Conservation (phyloP, 495 filamentous ascomycete genomes). For the Penicillium steckii region DNA sequence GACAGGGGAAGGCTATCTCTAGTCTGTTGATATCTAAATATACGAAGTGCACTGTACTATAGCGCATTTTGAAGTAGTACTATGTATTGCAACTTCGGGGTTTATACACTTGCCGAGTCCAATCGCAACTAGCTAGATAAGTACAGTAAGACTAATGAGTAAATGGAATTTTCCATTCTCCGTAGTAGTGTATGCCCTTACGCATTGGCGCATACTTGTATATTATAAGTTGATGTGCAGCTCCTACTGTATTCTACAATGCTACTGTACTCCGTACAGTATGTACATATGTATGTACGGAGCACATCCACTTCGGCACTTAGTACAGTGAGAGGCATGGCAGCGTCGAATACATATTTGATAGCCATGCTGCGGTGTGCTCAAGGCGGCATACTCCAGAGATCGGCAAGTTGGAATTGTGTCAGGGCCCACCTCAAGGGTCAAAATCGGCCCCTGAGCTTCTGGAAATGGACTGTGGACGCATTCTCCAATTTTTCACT, state of each 20-base stretch:
- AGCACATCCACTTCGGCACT: not conserved
- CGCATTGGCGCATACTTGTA: not conserved
- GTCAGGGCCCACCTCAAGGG: constrained; percentile 21
- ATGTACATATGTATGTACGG: too few species aligned
- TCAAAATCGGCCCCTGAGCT: constrained; percentile 16
- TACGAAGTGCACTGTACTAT: too few species aligned
- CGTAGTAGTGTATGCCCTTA: not conserved
- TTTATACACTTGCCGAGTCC: too few species aligned
- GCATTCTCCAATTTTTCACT: constrained; percentile 13
- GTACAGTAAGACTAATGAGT: too few species aligned
- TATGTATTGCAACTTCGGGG: too few species aligned
- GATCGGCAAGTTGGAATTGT: constrained; percentile 25
- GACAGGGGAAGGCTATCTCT: not conserved
- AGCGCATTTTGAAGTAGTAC: too few species aligned
- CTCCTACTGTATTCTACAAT: too few species aligned
- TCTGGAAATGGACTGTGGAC: constrained; percentile 21
- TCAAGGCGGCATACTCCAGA: constrained; percentile 16
- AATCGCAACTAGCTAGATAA: too few species aligned
- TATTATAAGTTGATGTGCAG: not conserved
- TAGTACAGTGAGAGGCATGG: not conserved
- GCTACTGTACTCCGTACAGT: not conserved
- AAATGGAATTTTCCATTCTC: too few species aligned
- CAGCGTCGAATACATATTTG: not conserved
- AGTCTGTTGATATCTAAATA: too few species aligned
- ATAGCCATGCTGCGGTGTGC: constrained; percentile 12